A percentile compares a stretch with the other conserved stretches of the same genome.
These are phyloP conservation scores for Cutaneotrichosporon mucoides DNA, from an alignment of 1,284 basidiomycete species.

Conservation along the genomic window DNA sequence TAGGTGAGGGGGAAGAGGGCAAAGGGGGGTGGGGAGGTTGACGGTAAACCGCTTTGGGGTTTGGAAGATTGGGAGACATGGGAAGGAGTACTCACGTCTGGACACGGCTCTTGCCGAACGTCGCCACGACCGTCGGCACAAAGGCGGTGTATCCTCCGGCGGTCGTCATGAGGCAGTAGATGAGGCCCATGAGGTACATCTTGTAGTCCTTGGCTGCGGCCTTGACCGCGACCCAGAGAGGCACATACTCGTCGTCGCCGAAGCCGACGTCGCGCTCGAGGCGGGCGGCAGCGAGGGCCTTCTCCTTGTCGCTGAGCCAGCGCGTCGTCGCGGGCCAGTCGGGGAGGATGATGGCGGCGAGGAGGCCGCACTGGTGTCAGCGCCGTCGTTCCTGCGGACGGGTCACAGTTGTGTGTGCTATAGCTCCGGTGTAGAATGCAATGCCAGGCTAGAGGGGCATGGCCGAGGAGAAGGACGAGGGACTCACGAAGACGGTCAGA, in stretches of 20 bases:
- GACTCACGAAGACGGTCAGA: conserved; percentile 12
- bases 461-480: too few species aligned
- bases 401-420: too few species aligned
- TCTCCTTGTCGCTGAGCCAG: conserved; percentile 20
- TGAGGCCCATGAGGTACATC: conserved; percentile 20
- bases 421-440: too few species aligned
- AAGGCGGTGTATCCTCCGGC: conserved; percentile 32
- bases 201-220: conserved; percentile 16
- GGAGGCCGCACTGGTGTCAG: not conserved
- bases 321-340: conserved; percentile 20
- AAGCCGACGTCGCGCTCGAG: conserved; percentile 18
- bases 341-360: conserved; percentile 15
- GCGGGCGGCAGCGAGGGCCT: conserved; percentile 13
- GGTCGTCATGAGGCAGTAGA: conserved; percentile 20
- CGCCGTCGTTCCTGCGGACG: too few species aligned
- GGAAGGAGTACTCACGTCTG: conserved; percentile 8
- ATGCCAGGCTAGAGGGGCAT: too few species aligned
- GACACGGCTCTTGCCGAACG: conserved; percentile 31
- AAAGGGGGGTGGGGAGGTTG: too few species aligned
- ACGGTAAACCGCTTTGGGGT: too few species aligned
- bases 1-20: too few species aligned
- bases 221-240: conserved; percentile 6
- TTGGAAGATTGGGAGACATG: too few species aligned
- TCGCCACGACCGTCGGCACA: conserved; percentile 29
- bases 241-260: conserved; percentile 12